Percentiles rank a stretch among this genome's conserved stretches.
These are phyloP conservation scores for Talaromyces sp. DNA, from an alignment of 2,329 filamentous ascomycete genomes.

Conservation along the genomic window DNA sequence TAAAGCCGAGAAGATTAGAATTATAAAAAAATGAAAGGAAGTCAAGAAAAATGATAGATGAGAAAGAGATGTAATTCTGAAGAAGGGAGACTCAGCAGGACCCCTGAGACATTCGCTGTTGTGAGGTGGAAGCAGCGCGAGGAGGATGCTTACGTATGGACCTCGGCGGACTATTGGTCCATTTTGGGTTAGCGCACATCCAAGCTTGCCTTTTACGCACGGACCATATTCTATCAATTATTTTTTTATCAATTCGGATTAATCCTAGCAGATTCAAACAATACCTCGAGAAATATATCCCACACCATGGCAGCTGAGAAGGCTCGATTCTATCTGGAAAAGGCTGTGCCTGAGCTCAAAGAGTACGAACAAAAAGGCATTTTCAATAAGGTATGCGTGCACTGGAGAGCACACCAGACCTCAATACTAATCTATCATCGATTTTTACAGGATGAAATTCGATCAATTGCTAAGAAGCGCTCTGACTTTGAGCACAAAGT, in stretches of 20 bases:
- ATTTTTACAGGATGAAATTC: constrained; percentile 73
- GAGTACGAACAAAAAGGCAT: constrained; percentile 90
- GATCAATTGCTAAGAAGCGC: constrained; percentile 80
- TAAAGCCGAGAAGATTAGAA: constrained; percentile 5
- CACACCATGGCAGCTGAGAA: constrained; percentile 79
- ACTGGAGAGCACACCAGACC: constrained; percentile 6
- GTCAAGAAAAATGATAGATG: constrained; percentile 17
- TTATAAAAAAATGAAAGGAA: constrained; percentile 12
- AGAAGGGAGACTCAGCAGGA: background rate
- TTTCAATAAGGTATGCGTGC: constrained; percentile 64
- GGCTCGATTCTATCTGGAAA: constrained; percentile 90
- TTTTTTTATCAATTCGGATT: constrained; percentile 5
- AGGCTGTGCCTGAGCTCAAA: constrained; percentile 84
- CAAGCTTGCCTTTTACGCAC: background rate
- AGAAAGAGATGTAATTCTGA: background rate
- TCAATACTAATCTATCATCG: constrained; percentile 6
- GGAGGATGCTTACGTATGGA: background rate
- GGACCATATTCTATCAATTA: background rate
- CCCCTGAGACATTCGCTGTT: constrained; percentile 5
- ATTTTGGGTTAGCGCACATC: background rate
- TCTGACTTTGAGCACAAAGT: constrained; percentile 92
- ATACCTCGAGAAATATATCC: background rate
- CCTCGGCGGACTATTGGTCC: background rate
- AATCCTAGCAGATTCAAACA: background rate
- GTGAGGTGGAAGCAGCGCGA: background rate